phyloP scores from a whole-genome alignment of 257 asterid species.

The Fraxinus anomala region DNA sequence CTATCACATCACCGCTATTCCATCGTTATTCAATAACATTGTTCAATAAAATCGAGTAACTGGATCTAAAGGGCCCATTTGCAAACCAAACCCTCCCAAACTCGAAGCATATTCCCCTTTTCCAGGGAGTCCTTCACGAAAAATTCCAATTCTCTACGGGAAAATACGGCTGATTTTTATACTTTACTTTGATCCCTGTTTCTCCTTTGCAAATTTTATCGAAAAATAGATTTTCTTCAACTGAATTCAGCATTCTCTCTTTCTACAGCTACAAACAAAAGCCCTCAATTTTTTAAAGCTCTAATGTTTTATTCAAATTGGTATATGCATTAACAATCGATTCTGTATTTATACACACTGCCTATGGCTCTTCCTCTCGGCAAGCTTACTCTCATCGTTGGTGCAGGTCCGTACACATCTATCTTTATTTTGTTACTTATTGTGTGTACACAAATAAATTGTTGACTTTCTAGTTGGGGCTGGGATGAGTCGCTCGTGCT shows the following conservation, averaged over 20 bases:
- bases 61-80: background rate
- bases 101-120: background rate
- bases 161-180: background rate
- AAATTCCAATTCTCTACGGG: background rate
- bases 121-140: background rate
- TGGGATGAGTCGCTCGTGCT: background rate
- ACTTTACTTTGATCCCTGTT: background rate
- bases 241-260: background rate
- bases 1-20: too few relatives aligned
- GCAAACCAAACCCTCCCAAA: background rate
- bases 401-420: conserved; percentile 64
- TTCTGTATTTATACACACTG: conserved; percentile 21
- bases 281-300: background rate
- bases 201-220: background rate
- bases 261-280: background rate
- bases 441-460: background rate
- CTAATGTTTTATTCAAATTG: background rate
- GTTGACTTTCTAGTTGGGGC: background rate
- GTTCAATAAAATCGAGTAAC: background rate
- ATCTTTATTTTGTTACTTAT: background rate
- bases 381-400: conserved; percentile 78
- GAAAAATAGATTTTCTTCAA: background rate
- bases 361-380: conserved; percentile 85
- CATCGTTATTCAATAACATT: too few relatives aligned
- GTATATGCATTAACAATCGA: background rate